These are phyloP conservation scores for Aspergillus fumigatiaffinis DNA, from an alignment of 2,329 filamentous ascomycete species.

Conservation along the genomic window DNA sequence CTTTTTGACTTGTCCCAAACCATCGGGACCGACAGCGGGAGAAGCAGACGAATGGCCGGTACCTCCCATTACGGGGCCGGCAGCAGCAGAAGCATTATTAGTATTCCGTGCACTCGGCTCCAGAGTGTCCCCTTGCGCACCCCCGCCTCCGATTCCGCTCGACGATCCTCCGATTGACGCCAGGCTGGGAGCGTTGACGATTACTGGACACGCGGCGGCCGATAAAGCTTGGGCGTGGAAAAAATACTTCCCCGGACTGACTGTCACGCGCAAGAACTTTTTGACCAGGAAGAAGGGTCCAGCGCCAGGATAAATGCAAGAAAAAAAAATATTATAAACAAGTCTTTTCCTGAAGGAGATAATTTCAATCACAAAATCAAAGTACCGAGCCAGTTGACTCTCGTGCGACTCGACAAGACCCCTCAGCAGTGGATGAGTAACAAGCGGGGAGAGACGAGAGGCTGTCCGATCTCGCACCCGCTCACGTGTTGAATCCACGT, in stretches of 20 bases:
- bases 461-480: slow-evolving; percentile 20
- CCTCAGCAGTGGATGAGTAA: slow-evolving; percentile 13
- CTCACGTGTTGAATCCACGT: slow-evolving; percentile 13
- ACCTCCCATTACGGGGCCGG: slow-evolving; percentile 36
- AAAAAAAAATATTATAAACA: not conserved
- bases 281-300: not conserved
- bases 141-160: slow-evolving; percentile 35
- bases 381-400: not conserved
- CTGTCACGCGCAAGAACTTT: not conserved
- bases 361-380: not conserved
- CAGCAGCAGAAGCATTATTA: slow-evolving; percentile 33
- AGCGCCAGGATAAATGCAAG: slow-evolving; percentile 1
- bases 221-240: slow-evolving; percentile 10
- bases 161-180: slow-evolving; percentile 30
- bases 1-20: slow-evolving; percentile 35
- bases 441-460: slow-evolving; percentile 8
- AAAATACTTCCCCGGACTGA: slow-evolving; percentile 4
- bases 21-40: slow-evolving; percentile 24
- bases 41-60: slow-evolving; percentile 23
- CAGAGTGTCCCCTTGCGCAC: slow-evolving; percentile 23
- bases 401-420: not conserved
- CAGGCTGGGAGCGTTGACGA: slow-evolving; percentile 31
- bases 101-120: slow-evolving; percentile 21
- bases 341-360: not conserved
- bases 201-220: slow-evolving; percentile 5